Percentiles rank a stretch among this genome's conserved stretches.
Conservation (phyloP, 78 protist species). For the Dictyostelium firmibasis region DNA sequence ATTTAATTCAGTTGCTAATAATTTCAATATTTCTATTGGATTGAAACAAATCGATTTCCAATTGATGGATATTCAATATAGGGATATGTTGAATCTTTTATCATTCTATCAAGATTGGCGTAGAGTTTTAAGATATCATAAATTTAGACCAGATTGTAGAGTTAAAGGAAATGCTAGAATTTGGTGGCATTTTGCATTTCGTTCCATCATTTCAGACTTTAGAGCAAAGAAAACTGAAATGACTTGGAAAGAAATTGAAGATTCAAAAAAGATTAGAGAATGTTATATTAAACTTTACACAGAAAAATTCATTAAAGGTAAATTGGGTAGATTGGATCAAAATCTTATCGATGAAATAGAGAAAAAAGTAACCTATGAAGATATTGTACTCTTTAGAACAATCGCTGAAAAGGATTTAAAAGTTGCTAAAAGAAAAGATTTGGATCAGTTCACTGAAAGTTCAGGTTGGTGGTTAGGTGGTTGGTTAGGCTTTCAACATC, state of each 20-base stretch:
- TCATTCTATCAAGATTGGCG: constrained; percentile 61
- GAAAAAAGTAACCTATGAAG: constrained; percentile 64
- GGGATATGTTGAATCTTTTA: constrained; percentile 49
- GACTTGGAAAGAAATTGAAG: constrained; percentile 53
- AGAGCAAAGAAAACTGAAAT: constrained; percentile 7
- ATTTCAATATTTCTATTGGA: constrained; percentile 4
- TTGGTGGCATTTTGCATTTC: constrained; percentile 76
- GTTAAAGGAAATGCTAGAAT: constrained; percentile 18
- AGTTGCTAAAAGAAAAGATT: background rate
- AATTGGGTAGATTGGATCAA: constrained; percentile 42
- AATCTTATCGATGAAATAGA: constrained; percentile 58
- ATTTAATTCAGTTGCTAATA: background rate
- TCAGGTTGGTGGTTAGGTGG: constrained; percentile 72
- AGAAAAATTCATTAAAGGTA: background rate
- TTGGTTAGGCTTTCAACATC: constrained; percentile 49
- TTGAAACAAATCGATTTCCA: constrained; percentile 42
- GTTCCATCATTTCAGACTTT: constrained; percentile 46
- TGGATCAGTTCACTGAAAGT: background rate
- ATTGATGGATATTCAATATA: constrained; percentile 42
- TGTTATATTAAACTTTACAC: constrained; percentile 45
- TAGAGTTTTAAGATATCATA: constrained; percentile 18
- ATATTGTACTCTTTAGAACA: constrained; percentile 56
- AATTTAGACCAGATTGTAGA: constrained; percentile 9
- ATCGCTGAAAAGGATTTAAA: constrained; percentile 36
- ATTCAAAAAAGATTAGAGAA: constrained; percentile 12